Evolutionary conservation across 2,329 filamentous ascomycete species (phyloP).

Genomic region (Exophiala sp.): DNA sequence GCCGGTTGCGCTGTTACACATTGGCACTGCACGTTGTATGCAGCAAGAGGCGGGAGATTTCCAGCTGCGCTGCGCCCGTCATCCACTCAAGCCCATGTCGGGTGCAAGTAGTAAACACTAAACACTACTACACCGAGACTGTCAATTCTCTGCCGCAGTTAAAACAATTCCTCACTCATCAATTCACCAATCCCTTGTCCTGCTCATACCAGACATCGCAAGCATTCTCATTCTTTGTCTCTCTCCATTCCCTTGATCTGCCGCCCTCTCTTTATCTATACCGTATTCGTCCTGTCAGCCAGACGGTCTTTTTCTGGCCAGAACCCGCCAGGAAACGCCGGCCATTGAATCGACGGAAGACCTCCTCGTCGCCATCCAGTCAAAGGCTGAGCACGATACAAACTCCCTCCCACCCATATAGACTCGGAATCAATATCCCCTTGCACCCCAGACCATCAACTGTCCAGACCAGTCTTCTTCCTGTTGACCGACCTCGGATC

Average conservation of each 20-base stretch:
- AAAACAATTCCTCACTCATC: no score
- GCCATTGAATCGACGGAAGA: not conserved
- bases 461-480: not conserved
- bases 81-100: no score
- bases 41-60: no score
- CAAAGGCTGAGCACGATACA: not conserved
- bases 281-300: not conserved
- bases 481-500: not conserved
- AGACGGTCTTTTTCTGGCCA: not conserved
- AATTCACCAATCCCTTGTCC: no score
- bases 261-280: not conserved
- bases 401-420: not conserved
- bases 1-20: not conserved
- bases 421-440: not conserved
- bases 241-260: no score
- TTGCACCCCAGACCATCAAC: not conserved
- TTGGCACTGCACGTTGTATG: not conserved
- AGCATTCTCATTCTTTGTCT: no score
- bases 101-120: no score
- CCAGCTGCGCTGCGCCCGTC: no score
- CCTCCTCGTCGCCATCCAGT: not conserved
- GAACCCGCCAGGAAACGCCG: not conserved
- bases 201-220: no score
- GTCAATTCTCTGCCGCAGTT: no score
- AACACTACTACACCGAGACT: no score